Percentiles rank a stretch among this genome's conserved stretches.
phyloP scores from a whole-genome alignment of 345 rosid species.

The Dipteronia sinensis region DNA sequence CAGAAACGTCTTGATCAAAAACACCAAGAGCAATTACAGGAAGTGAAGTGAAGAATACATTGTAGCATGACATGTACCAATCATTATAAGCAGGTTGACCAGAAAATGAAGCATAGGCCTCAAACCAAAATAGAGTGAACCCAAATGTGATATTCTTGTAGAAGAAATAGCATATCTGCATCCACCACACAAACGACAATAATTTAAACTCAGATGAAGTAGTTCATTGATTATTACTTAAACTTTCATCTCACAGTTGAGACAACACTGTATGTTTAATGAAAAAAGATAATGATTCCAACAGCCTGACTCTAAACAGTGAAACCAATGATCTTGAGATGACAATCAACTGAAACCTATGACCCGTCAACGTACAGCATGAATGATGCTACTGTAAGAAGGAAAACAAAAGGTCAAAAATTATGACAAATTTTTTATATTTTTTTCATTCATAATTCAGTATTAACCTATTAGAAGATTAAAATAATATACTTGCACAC shows the following conservation, averaged over 20 bases:
- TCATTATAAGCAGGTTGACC: conserved; percentile 94
- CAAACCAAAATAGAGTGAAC: conserved; percentile 91
- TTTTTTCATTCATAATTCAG: not conserved
- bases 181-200: conserved; percentile 9
- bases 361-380: not conserved
- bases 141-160: conserved; percentile 94
- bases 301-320: not conserved
- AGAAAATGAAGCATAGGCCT: conserved; percentile 89
- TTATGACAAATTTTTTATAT: not conserved
- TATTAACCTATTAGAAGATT: not conserved
- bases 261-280: not conserved
- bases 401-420: conserved; percentile 7
- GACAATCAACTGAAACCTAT: not conserved
- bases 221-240: not conserved
- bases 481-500: not conserved
- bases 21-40: conserved; percentile 97
- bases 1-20: conserved; percentile 94
- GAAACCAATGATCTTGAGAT: not conserved
- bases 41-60: conserved; percentile 95
- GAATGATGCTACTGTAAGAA: not conserved
- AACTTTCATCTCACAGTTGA: not conserved
- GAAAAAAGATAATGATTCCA: too few species aligned
- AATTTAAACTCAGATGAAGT: not conserved
- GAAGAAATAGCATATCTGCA: conserved; percentile 96
- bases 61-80: conserved; percentile 92